These are phyloP conservation scores for Flaveria linearis DNA, from an alignment of 129 eudicot species.

Conservation along the genomic window DNA sequence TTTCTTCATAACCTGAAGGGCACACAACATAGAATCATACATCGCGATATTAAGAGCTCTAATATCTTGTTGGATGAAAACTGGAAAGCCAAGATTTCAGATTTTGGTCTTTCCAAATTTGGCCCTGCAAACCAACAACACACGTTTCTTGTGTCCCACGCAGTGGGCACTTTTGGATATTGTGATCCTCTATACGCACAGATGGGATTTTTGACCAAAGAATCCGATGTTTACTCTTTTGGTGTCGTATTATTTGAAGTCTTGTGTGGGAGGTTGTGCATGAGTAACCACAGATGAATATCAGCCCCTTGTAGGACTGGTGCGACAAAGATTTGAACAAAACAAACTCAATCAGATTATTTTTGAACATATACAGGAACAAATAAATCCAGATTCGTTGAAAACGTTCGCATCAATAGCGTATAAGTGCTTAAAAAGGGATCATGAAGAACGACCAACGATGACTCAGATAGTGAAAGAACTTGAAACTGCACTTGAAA, in stretches of 20 bases:
- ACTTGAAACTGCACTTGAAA: constrained; percentile 12
- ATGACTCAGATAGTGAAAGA: constrained; percentile 13
- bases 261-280: constrained; percentile 18
- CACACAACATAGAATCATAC: constrained; percentile 18
- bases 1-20: constrained; percentile 9
- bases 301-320: neutral
- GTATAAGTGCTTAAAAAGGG: neutral
- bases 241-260: constrained; percentile 26
- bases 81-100: constrained; percentile 25
- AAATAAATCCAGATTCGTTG: constrained; percentile 13
- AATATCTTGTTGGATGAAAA: constrained; percentile 25
- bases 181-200: neutral
- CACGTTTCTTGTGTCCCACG: neutral
- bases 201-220: constrained; percentile 8
- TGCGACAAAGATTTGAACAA: constrained; percentile 8
- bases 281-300: neutral
- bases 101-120: constrained; percentile 13
- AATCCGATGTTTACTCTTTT: constrained; percentile 24
- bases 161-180: neutral
- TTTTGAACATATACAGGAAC: neutral
- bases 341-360: neutral
- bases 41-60: constrained; percentile 18
- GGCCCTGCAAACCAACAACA: constrained; percentile 9
- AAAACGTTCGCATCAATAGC: constrained; percentile 13
- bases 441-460: constrained; percentile 8